phyloP scores from a whole-genome alignment of 75 land plant genomes.

The Chamaecyparis obtusa region DNA sequence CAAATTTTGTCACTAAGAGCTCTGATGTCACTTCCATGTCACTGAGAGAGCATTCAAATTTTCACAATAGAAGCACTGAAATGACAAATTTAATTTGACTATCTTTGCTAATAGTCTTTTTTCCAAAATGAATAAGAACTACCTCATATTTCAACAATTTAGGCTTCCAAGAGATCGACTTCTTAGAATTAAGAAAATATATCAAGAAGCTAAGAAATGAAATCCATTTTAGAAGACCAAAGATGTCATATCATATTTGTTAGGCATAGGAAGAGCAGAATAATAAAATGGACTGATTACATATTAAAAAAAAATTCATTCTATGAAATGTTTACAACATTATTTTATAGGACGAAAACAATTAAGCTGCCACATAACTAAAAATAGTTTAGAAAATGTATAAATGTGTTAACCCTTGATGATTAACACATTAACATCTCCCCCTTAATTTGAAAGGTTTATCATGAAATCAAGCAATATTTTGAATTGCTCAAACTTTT shows the following conservation, averaged over 20 bases:
- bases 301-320: no score
- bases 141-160: not conserved
- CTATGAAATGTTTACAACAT: no score
- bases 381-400: no score
- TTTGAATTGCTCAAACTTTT: no score
- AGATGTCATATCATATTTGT: not conserved
- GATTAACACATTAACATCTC: no score
- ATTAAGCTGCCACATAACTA: no score
- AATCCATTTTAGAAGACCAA: not conserved
- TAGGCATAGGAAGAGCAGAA: no score
- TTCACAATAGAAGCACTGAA: not conserved
- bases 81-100: not conserved
- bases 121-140: not conserved
- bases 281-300: no score
- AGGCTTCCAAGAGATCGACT: not conserved
- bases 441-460: no score
- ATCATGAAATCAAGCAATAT: no score
- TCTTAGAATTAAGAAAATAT: not conserved
- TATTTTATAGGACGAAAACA: no score
- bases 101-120: not conserved
- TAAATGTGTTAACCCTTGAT: no score
- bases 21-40: not conserved
- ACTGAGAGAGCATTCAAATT: not conserved
- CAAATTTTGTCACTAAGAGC: not conserved
- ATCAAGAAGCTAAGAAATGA: not conserved